A percentile compares a stretch with the other conserved stretches of the same genome.
Conservation (phyloP, 345 rosid species). For the Adansonia digitata region DNA sequence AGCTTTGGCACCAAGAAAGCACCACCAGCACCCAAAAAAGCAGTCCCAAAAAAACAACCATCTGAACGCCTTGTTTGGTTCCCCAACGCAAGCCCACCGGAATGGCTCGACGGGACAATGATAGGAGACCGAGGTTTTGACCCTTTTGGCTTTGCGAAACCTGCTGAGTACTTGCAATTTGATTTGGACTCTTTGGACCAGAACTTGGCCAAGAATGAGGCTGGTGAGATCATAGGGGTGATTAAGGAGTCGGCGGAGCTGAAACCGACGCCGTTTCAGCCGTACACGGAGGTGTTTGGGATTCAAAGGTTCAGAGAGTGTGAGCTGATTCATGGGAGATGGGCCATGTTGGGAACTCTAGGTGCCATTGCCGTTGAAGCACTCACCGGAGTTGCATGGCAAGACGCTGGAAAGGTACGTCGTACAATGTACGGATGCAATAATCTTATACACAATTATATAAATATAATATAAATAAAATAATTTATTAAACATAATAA, state of each 20-base stretch:
- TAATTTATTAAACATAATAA: too few relatives aligned
- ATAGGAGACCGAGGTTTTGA: slow-evolving; percentile 88
- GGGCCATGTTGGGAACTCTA: slow-evolving; percentile 86
- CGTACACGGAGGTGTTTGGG: slow-evolving; percentile 80
- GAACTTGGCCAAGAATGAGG: slow-evolving; percentile 78
- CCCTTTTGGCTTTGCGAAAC: slow-evolving; percentile 81
- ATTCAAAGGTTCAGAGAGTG: slow-evolving; percentile 87
- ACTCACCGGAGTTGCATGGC: slow-evolving; percentile 70
- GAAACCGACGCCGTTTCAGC: slow-evolving; percentile 81
- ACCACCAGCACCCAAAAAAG: slow-evolving; percentile 32
- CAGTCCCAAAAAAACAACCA: slow-evolving; percentile 10
- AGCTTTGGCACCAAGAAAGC: slow-evolving; percentile 49
- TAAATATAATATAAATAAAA: too few relatives aligned
- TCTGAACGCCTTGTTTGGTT: slow-evolving; percentile 64
- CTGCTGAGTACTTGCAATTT: slow-evolving; percentile 84
- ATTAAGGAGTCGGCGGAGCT: slow-evolving; percentile 43
- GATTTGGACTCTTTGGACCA: slow-evolving; percentile 80
- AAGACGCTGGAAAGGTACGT: slow-evolving; percentile 68
- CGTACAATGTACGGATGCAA: not conserved
- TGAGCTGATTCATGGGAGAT: slow-evolving; percentile 83
- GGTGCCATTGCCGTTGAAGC: slow-evolving; percentile 69
- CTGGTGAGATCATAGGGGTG: slow-evolving; percentile 61
- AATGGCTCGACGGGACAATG: slow-evolving; percentile 79
- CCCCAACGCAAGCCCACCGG: slow-evolving; percentile 62
- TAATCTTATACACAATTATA: not conserved